phyloP scores from a whole-genome alignment of 2,329 filamentous ascomycete genomes.

The Verticillium nonalfalfae region DNA sequence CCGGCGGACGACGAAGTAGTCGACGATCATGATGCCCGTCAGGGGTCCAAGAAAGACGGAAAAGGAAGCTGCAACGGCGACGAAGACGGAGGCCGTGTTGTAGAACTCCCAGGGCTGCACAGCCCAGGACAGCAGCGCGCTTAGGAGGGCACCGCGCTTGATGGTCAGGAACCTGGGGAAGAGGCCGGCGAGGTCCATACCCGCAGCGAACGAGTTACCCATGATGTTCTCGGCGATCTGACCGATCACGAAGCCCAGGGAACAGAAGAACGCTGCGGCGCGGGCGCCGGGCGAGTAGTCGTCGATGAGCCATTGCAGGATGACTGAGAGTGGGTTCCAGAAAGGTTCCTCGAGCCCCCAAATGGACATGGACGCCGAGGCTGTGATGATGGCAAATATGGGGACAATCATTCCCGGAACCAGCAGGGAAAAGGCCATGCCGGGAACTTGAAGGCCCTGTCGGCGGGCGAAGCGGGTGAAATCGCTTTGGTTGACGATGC shows the following conservation, averaged over 20 bases:
- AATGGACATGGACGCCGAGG: slow-evolving; percentile 18
- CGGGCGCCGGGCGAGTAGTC: slow-evolving; percentile 16
- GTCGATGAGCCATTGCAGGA: slow-evolving; percentile 20
- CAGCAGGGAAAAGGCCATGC: slow-evolving; percentile 18
- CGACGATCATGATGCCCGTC: slow-evolving; percentile 20
- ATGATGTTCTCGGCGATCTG: slow-evolving; percentile 21
- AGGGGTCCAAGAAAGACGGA: slow-evolving; percentile 21
- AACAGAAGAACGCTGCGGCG: slow-evolving; percentile 20
- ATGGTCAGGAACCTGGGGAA: slow-evolving; percentile 20
- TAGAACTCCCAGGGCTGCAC: slow-evolving; percentile 23
- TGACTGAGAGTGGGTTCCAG: slow-evolving; percentile 18
- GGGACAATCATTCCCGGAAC: slow-evolving; percentile 19
- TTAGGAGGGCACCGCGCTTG: slow-evolving; percentile 18
- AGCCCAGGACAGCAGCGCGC: slow-evolving; percentile 15
- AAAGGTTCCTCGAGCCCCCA: slow-evolving; percentile 15
- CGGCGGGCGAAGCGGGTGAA: slow-evolving; percentile 19
- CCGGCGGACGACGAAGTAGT: slow-evolving; percentile 23
- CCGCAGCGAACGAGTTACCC: slow-evolving; percentile 20
- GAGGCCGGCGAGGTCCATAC: slow-evolving; percentile 20
- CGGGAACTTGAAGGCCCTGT: slow-evolving; percentile 14
- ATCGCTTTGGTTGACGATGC: slow-evolving; percentile 21
- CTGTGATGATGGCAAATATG: slow-evolving; percentile 17
- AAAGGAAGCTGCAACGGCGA: slow-evolving; percentile 19
- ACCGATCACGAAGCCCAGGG: slow-evolving; percentile 18
- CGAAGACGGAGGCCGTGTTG: slow-evolving; percentile 18